Evolutionary conservation across 176 grass and related monocot species (phyloP).

Genomic region (Metroxylon sagu): DNA sequence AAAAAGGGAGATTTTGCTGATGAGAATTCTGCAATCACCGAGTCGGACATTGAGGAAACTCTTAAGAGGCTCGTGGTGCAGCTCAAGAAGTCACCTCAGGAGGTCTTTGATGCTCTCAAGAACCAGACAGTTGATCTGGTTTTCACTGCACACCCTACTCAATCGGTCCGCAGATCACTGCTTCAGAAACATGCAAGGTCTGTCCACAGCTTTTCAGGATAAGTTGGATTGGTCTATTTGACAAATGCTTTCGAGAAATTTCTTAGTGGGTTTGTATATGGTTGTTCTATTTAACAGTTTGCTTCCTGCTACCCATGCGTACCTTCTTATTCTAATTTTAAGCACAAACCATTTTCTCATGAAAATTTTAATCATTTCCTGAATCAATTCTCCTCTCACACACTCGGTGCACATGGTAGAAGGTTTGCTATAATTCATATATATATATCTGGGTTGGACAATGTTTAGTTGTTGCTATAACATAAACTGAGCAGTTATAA

Average conservation of each 20-base stretch:
- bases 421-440: no score
- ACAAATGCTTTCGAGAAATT: conserved; percentile 1
- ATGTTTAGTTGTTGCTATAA: no score
- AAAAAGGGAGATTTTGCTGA: conserved; percentile 74
- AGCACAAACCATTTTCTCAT: no score
- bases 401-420: no score
- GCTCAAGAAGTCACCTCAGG: conserved; percentile 65
- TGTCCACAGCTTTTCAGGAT: background rate
- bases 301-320: no score
- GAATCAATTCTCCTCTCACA: no score
- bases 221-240: conserved; percentile 10
- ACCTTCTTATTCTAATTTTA: background rate
- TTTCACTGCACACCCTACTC: conserved; percentile 94
- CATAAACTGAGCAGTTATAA: no score
- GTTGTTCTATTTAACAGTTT: no score
- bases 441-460: no score
- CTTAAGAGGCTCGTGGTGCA: conserved; percentile 64
- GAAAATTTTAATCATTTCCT: no score
- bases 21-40: conserved; percentile 72
- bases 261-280: background rate
- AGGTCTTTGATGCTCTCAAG: conserved; percentile 94
- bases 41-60: conserved; percentile 98
- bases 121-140: conserved; percentile 96
- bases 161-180: conserved; percentile 78
- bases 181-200: conserved; percentile 95